Conservation (phyloP, 331 rosid species). For the Quercus tomentella region DNA sequence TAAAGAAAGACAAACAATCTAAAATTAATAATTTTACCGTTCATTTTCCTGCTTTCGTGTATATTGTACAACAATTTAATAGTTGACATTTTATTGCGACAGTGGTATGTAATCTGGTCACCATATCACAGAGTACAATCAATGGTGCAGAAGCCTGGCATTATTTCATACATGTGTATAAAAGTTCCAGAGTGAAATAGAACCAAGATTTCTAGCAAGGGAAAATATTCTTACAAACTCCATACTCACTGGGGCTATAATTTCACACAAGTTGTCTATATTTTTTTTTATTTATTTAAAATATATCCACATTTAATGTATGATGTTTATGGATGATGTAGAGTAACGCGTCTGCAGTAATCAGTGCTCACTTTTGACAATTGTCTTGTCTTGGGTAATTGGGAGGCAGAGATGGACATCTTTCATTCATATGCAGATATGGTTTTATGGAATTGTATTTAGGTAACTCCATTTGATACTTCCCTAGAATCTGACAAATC, state of each 20-base stretch:
- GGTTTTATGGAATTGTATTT: constrained; percentile 70
- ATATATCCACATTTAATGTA: too few relatives aligned
- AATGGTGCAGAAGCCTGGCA: background rate
- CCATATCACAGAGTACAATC: background rate
- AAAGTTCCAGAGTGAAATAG: background rate
- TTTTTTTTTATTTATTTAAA: too few relatives aligned
- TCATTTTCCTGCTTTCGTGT: background rate
- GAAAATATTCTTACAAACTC: too few relatives aligned
- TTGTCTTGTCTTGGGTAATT: constrained; percentile 47
- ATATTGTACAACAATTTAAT: background rate
- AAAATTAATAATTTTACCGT: background rate
- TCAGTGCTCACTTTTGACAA: too few relatives aligned
- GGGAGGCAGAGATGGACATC: constrained; percentile 89
- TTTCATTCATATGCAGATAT: constrained; percentile 85
- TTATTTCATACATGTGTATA: background rate
- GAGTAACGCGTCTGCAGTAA: too few relatives aligned
- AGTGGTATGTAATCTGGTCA: background rate
- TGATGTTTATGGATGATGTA: too few relatives aligned
- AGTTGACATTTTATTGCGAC: too few relatives aligned
- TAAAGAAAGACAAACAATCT: background rate
- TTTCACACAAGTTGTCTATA: too few relatives aligned
- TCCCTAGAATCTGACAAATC: constrained; percentile 83
- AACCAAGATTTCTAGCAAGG: constrained; percentile 35
- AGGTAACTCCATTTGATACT: constrained; percentile 83
- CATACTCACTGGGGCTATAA: too few relatives aligned